phyloP scores from a whole-genome alignment of 495 filamentous ascomycete species.

The Neurospora sp. region DNA sequence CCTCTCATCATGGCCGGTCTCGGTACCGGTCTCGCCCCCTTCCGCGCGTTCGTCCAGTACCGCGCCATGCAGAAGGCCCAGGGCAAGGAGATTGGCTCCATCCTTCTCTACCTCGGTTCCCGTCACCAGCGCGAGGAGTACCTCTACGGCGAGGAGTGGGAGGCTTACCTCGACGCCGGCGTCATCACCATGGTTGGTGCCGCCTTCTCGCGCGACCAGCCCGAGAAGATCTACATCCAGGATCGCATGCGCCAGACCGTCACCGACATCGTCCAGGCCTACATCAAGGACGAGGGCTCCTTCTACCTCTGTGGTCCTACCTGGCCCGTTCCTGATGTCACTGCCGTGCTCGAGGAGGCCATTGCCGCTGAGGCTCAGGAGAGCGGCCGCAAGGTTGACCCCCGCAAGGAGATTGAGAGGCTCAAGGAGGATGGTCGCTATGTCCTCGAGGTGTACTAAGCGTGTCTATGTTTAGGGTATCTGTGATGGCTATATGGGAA shows the following conservation, averaged over 20 bases:
- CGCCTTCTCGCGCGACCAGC: slow-evolving; percentile 94
- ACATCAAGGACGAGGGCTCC: slow-evolving; percentile 74
- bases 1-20: slow-evolving; percentile 98
- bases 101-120: slow-evolving; percentile 92
- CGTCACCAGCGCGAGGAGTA: slow-evolving; percentile 98
- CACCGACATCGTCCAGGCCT: slow-evolving; percentile 77
- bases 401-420: slow-evolving; percentile 88
- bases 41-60: slow-evolving; percentile 97
- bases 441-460: slow-evolving; percentile 89
- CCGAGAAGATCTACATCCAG: slow-evolving; percentile 98
- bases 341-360: slow-evolving; percentile 84
- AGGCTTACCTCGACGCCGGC: slow-evolving; percentile 90
- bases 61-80: slow-evolving; percentile 93
- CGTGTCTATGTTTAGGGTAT: not conserved
- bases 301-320: slow-evolving; percentile 98
- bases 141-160: slow-evolving; percentile 98
- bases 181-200: slow-evolving; percentile 89
- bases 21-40: slow-evolving; percentile 94
- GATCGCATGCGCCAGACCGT: slow-evolving; percentile 90
- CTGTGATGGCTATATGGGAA: not conserved
- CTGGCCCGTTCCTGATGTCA: slow-evolving; percentile 99
- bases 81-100: slow-evolving; percentile 86
- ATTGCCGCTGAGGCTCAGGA: slow-evolving; percentile 65
- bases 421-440: slow-evolving; percentile 91
- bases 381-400: slow-evolving; percentile 68